Evolutionary conservation across 768 basidiomycete genomes (phyloP).

Genomic region (Boletus rubescentipes): DNA sequence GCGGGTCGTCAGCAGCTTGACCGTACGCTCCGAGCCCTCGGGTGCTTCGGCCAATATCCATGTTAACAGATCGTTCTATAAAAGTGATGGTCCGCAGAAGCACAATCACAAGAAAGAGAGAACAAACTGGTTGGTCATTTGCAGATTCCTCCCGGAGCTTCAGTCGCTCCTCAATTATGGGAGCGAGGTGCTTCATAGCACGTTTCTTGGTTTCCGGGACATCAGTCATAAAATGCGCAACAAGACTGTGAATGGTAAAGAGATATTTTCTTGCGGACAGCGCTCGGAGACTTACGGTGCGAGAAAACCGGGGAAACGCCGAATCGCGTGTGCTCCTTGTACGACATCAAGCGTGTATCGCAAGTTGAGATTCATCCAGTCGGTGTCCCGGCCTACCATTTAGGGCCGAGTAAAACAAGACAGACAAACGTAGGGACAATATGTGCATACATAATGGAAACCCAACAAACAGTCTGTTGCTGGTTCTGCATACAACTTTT

Average conservation of each 20-base stretch:
- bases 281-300: slow-evolving; percentile 28
- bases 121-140: slow-evolving; percentile 32
- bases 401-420: too few species aligned
- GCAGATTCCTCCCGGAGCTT: slow-evolving; percentile 24
- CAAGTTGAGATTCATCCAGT: too few species aligned
- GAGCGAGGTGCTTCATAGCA: too few species aligned
- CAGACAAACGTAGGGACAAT: too few species aligned
- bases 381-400: too few species aligned
- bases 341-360: too few species aligned
- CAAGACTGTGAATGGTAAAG: too few species aligned
- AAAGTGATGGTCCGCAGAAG: not conserved
- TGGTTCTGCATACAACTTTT: slow-evolving; percentile 9
- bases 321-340: too few species aligned
- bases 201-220: too few species aligned
- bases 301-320: slow-evolving; percentile 32
- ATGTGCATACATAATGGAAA: too few species aligned
- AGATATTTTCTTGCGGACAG: not conserved
- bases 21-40: slow-evolving; percentile 9
- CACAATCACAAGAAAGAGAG: not conserved
- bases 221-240: too few species aligned
- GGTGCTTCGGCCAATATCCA: slow-evolving; percentile 34
- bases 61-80: slow-evolving; percentile 34
- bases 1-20: slow-evolving; percentile 24
- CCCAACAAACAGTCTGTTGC: slow-evolving; percentile 50
- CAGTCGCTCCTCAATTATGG: slow-evolving; percentile 27